Evolutionary conservation across 2,329 filamentous ascomycete species (phyloP).

Genomic region (Penicillium palitans): DNA sequence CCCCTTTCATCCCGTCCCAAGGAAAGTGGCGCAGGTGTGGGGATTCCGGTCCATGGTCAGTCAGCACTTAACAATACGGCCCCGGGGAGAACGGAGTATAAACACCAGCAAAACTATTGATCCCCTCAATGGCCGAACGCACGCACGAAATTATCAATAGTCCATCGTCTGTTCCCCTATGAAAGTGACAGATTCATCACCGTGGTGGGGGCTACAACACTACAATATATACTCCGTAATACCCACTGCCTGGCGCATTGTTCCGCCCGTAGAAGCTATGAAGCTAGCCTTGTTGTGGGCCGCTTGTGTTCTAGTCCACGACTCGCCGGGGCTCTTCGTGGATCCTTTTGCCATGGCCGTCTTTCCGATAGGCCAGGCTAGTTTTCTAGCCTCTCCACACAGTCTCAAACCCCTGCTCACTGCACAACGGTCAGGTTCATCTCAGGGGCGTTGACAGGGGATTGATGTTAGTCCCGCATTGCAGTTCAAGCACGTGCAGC

Average conservation of each 20-base stretch:
- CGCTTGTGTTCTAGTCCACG: not conserved
- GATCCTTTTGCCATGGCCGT: not conserved
- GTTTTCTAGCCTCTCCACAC: not conserved
- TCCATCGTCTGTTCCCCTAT: not conserved
- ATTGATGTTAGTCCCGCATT: conserved; percentile 8
- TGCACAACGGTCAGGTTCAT: not conserved
- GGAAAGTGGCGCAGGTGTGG: not conserved
- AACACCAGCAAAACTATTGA: conserved; percentile 17
- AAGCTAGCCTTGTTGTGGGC: not conserved
- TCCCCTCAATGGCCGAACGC: not conserved
- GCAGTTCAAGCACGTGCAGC: conserved; percentile 5
- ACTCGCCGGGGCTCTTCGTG: not conserved
- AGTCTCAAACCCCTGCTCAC: conserved; percentile 9
- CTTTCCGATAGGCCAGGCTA: conserved; percentile 1
- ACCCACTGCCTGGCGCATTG: not conserved
- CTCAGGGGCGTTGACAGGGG: conserved; percentile 1
- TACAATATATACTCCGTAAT: not conserved
- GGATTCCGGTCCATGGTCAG: conserved; percentile 1
- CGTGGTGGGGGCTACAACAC: not conserved
- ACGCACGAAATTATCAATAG: not conserved
- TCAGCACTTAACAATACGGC: conserved; percentile 5
- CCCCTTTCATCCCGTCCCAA: conserved; percentile 7
- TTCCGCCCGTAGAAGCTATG: not conserved
- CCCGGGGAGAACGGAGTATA: not conserved
- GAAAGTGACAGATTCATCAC: not conserved